Conservation (phyloP, 129 eudicot species). For the Flaveria brownii region DNA sequence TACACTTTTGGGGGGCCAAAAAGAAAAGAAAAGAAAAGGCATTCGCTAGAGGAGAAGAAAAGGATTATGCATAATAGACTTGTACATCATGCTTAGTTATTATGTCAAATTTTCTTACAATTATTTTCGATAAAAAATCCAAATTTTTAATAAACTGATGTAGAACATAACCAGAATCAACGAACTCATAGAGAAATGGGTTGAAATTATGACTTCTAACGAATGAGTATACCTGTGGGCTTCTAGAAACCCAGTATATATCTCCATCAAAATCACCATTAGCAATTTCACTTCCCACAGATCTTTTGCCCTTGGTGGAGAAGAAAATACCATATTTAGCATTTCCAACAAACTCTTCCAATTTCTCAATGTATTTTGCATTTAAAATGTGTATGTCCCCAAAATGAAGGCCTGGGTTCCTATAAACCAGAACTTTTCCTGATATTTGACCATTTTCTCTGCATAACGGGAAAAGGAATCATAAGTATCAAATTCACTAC, state of each 20-base stretch:
- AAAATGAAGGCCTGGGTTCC: slow-evolving; percentile 84
- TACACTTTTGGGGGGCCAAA: too few relatives aligned
- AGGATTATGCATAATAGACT: too few relatives aligned
- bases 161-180: not conserved
- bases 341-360: slow-evolving; percentile 71
- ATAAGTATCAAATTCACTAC: slow-evolving; percentile 19
- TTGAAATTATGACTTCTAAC: not conserved
- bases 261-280: slow-evolving; percentile 94
- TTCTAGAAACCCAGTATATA: slow-evolving; percentile 71
- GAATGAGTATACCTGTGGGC: slow-evolving; percentile 47
- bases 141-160: not conserved
- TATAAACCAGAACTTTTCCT: slow-evolving; percentile 71
- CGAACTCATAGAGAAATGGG: not conserved
- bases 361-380: slow-evolving; percentile 51
- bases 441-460: slow-evolving; percentile 76
- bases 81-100: too few relatives aligned
- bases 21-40: too few relatives aligned
- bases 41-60: too few relatives aligned
- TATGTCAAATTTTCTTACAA: not conserved
- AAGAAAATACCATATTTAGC: slow-evolving; percentile 81
- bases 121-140: not conserved
- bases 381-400: slow-evolving; percentile 72
- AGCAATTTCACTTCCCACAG: slow-evolving; percentile 76
- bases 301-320: slow-evolving; percentile 67
- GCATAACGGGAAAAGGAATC: slow-evolving; percentile 22